These are phyloP conservation scores for Xylariaceae sp. DNA, from an alignment of 2,329 filamentous ascomycete species.

Conservation along the genomic window DNA sequence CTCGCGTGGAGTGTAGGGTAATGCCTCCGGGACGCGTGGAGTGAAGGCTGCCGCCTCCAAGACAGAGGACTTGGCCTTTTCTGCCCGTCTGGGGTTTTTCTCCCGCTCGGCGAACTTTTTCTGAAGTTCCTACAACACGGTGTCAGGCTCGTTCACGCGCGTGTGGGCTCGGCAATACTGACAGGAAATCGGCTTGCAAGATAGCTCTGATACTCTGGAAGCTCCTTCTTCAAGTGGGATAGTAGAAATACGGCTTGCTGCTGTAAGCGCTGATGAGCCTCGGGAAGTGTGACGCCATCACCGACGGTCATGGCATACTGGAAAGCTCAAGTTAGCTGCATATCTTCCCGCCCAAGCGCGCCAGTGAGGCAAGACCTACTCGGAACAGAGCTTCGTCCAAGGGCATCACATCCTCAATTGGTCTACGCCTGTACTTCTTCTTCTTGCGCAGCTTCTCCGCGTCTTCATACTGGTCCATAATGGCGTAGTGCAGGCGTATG, in stretches of 20 bases:
- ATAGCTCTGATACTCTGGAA: slow-evolving; percentile 45
- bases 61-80: slow-evolving; percentile 1
- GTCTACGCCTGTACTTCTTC: slow-evolving; percentile 25
- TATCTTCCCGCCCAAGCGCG: neutral
- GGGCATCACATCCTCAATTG: slow-evolving; percentile 21
- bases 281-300: slow-evolving; percentile 43
- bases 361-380: slow-evolving; percentile 12
- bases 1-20: slow-evolving; percentile 12
- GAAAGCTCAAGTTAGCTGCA: neutral
- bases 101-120: slow-evolving; percentile 12
- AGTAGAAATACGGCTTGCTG: slow-evolving; percentile 46
- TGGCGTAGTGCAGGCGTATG: slow-evolving; percentile 54
- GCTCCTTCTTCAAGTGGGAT: slow-evolving; percentile 41
- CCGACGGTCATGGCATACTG: slow-evolving; percentile 46
- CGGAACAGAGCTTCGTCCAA: slow-evolving; percentile 29
- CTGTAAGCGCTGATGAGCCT: slow-evolving; percentile 38
- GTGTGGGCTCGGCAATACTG: slow-evolving; percentile 9
- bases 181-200: slow-evolving; percentile 35
- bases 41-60: slow-evolving; percentile 13
- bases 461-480: slow-evolving; percentile 49
- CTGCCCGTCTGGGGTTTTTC: slow-evolving; percentile 3
- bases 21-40: slow-evolving; percentile 9
- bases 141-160: too few relatives aligned
- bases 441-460: slow-evolving; percentile 24
- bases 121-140: slow-evolving; percentile 8